Evolutionary conservation across 306 rosid species (phyloP).

Genomic region (Cucurbita maxima): DNA sequence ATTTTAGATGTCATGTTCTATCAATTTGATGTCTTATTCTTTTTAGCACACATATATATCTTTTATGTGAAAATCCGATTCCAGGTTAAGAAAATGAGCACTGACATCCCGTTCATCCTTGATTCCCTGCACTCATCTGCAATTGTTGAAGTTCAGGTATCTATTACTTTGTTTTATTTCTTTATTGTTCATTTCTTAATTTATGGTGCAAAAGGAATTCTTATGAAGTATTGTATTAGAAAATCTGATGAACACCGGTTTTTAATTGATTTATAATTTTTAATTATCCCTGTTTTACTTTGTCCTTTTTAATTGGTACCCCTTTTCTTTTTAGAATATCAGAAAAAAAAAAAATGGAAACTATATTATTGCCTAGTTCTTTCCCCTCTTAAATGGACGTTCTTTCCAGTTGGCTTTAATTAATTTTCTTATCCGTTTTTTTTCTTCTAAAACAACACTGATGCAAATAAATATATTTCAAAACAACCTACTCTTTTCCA

Average conservation of each 20-base stretch:
- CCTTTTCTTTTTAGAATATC: background rate
- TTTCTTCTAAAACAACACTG: background rate
- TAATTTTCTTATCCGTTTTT: background rate
- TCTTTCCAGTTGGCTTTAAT: background rate
- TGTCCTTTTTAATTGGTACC: background rate
- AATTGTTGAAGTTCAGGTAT: constrained; percentile 74
- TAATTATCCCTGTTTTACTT: background rate
- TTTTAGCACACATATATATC: background rate
- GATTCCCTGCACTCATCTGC: constrained; percentile 63
- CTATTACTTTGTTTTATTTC: background rate
- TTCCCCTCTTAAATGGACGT: background rate
- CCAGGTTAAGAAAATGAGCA: constrained; percentile 69
- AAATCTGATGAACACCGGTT: background rate
- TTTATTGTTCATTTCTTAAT: background rate
- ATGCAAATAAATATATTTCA: background rate
- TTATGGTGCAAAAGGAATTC: background rate
- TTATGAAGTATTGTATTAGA: background rate
- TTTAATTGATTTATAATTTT: background rate
- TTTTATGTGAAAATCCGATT: background rate
- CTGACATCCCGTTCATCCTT: constrained; percentile 61
- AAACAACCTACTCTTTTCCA: background rate
- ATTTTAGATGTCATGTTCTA: background rate
- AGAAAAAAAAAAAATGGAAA: background rate
- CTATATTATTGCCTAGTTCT: background rate
- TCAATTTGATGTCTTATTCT: background rate